Evolutionary conservation across 129 eudicot species (phyloP).

Genomic region (Arctium minus): DNA sequence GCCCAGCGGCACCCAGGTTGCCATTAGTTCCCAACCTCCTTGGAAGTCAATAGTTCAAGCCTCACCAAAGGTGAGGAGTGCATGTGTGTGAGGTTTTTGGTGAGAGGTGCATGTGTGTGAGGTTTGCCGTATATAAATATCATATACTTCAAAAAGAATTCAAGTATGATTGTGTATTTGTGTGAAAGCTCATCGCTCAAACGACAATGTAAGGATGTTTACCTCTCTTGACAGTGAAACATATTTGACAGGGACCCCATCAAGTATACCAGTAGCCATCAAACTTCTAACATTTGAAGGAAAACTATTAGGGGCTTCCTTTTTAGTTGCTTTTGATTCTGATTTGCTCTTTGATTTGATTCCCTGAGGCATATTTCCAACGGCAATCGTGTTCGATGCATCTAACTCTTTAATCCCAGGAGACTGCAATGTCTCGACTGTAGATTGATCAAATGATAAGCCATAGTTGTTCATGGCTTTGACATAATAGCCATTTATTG

Average conservation of each 20-base stretch:
- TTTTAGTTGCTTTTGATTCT: constrained; percentile 56
- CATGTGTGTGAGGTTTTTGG: background rate
- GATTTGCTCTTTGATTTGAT: constrained; percentile 46
- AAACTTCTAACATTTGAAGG: constrained; percentile 87
- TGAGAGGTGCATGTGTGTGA: background rate
- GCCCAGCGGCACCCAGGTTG: no score
- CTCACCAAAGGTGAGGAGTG: background rate
- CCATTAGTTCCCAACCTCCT: no score
- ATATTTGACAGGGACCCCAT: constrained; percentile 80
- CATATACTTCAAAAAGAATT: background rate
- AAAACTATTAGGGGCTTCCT: constrained; percentile 85
- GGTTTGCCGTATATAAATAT: background rate
- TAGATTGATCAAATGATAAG: constrained; percentile 49
- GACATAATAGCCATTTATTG: constrained; percentile 36
- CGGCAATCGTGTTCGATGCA: constrained; percentile 33
- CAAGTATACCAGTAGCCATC: constrained; percentile 84
- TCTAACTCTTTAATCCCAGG: constrained; percentile 45
- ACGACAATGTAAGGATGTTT: constrained; percentile 3
- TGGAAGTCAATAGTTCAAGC: background rate
- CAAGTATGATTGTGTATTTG: background rate
- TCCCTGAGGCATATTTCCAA: constrained; percentile 27
- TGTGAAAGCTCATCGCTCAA: background rate
- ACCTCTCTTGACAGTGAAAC: constrained; percentile 71
- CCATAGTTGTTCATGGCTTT: constrained; percentile 39
- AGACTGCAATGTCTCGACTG: constrained; percentile 37